These are phyloP conservation scores for Penicillium pulvis DNA, from an alignment of 495 filamentous ascomycete species.

Conservation along the genomic window DNA sequence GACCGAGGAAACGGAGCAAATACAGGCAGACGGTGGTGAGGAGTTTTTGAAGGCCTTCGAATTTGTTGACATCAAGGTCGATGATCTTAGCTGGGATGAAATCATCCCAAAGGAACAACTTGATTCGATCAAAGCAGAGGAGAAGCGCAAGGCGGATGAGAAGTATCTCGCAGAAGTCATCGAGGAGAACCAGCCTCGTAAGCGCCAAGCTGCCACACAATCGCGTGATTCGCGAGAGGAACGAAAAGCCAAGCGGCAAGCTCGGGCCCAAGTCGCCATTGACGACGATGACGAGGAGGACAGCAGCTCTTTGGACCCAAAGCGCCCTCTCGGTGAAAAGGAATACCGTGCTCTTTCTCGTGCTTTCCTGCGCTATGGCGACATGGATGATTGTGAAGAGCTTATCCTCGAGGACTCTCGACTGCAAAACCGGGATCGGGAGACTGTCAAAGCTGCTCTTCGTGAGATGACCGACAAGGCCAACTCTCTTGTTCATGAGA, in stretches of 20 bases:
- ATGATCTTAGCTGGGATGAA: constrained; percentile 92
- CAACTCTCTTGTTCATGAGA: constrained; percentile 66
- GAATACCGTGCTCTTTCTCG: constrained; percentile 88
- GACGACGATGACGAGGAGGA: constrained; percentile 62
- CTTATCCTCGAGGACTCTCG: constrained; percentile 85
- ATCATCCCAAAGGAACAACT: constrained; percentile 96
- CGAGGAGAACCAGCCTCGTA: constrained; percentile 83
- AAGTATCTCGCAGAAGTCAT: constrained; percentile 79
- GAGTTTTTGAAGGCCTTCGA: constrained; percentile 90
- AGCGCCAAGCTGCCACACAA: constrained; percentile 69
- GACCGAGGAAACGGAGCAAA: constrained; percentile 84
- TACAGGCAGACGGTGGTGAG: constrained; percentile 87
- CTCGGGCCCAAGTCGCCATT: constrained; percentile 67
- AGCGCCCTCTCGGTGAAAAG: constrained; percentile 81
- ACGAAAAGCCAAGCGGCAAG: constrained; percentile 88
- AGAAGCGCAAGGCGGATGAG: constrained; percentile 80
- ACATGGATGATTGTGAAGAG: constrained; percentile 79
- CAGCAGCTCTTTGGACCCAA: constrained; percentile 71
- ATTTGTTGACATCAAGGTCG: constrained; percentile 91
- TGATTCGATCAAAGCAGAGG: constrained; percentile 83
- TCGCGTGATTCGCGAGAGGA: constrained; percentile 79
- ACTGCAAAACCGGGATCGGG: constrained; percentile 75
- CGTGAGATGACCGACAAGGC: constrained; percentile 75
- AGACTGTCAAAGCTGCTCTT: constrained; percentile 69
- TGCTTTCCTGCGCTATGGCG: constrained; percentile 85